A percentile compares a stretch with the other conserved stretches of the same genome.
Conservation (phyloP, 441 rosid species). For the Breynia disticha region DNA sequence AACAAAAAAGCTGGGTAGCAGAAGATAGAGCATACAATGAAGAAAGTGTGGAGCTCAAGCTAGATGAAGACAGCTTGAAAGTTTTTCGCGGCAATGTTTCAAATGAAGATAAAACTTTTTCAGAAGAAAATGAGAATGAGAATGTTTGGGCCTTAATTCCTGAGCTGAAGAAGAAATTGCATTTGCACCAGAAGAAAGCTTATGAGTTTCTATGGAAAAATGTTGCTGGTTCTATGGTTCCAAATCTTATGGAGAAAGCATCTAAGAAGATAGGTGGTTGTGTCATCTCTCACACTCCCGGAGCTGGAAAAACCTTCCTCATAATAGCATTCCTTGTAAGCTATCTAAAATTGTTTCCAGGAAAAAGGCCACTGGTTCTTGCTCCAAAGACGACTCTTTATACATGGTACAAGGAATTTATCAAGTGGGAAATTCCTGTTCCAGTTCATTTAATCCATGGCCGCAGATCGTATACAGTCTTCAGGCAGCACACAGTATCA, state of each 20-base stretch:
- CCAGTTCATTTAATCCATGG: slow-evolving; percentile 90
- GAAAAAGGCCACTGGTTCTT: slow-evolving; percentile 74
- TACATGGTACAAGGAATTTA: slow-evolving; percentile 95
- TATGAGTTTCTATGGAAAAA: slow-evolving; percentile 89
- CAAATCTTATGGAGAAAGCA: slow-evolving; percentile 42
- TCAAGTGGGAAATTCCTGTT: slow-evolving; percentile 80
- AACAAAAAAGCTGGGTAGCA: slow-evolving; percentile 30
- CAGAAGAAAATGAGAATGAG: slow-evolving; percentile 53
- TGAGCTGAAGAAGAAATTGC: slow-evolving; percentile 52
- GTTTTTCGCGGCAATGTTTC: slow-evolving; percentile 14
- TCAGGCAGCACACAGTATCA: slow-evolving; percentile 25
- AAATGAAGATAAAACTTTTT: slow-evolving; percentile 17
- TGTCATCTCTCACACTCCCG: slow-evolving; percentile 87
- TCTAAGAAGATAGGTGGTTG: slow-evolving; percentile 69
- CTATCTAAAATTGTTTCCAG: slow-evolving; percentile 84
- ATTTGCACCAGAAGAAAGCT: slow-evolving; percentile 71
- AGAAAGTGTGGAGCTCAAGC: slow-evolving; percentile 24
- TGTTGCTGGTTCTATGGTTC: slow-evolving; percentile 62
- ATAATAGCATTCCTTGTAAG: slow-evolving; percentile 84
- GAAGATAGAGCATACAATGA: slow-evolving; percentile 27
- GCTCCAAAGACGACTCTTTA: slow-evolving; percentile 94
- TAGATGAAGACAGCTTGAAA: slow-evolving; percentile 26
- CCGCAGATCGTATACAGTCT: slow-evolving; percentile 52
- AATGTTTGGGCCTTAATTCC: slow-evolving; percentile 83
- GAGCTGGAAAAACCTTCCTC: slow-evolving; percentile 91